Base-by-base conservation (phyloP, 2,329 filamentous ascomycete species). In the Penicillium polonicum region DNA sequence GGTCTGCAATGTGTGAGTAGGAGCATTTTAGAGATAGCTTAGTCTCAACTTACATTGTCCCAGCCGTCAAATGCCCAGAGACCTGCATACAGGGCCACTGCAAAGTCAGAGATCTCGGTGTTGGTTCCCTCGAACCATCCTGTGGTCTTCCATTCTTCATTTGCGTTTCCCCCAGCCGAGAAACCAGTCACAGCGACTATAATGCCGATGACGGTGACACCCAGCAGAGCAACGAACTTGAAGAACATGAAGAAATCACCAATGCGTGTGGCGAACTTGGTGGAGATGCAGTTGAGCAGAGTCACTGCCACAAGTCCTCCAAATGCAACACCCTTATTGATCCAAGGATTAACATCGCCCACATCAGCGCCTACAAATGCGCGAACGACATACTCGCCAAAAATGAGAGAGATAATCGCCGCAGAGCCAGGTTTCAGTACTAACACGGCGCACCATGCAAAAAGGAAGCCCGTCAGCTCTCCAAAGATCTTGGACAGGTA, bases 61-160 rank as follows among this genome's bases (percentile, higher is more conserved):
- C 94, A 99, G 31, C 94, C 94, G 72, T 99, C 94, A 76, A 94
- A 99, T 0, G 94, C 94, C 94, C 94, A 99, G 5, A 99, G 82
- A 9, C 94, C 94, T 17, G 92, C 93, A 73, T 99, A 99, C 46
- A 99, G 78, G 0, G 94, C 94, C 46, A 99, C 89, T 3, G 94
- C 94, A 90, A 92, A 97, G 65, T 87, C 88, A 46, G 89, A 95
- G 50, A 89, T 82, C 71, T 92, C 89, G 15, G 81, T 85, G 62
- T 85, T 91, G 5, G 93, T 97, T 56, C 88, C 88, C 54, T 91
- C 88, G 70, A 97, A 97, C 93, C 94, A 97, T 45, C 86, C 85
- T 43, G 86, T 85, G 2, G 84, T 85, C 74, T 94, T 96, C 94
- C 94, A 99, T 66, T 95, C 91, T 55, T 83, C 79, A 66, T 88